Base-by-base conservation (phyloP, 2,329 filamentous ascomycete species). In the Penicillium sp. region DNA sequence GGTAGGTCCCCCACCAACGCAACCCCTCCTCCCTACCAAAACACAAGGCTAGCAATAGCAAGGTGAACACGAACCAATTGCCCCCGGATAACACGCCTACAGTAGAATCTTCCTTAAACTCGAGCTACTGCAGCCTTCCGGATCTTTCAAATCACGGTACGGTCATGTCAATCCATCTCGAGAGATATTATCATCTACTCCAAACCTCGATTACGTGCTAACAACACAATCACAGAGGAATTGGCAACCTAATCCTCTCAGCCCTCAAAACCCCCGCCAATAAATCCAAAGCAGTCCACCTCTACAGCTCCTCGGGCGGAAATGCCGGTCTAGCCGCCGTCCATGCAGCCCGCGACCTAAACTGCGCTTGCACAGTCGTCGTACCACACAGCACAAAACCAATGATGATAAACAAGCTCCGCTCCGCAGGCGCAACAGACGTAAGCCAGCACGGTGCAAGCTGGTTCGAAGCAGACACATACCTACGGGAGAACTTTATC, bases 291-390 rank as follows among this genome's bases (percentile, higher is more conserved):
- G 67, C 75, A 43, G 73, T 73, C 6, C 88, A 89, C 76, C 92
- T 92, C 79, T 93, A 89, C 78, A 88, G 81, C 69, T 89, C 87
- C 20, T 89, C 85, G 1, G 90, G 88, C 47, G 90, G 90, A 53
- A 95, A 95, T 69, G 90, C 90, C 2, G 90, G 90, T 1, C 82
- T 95, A 1, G 90, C 89, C 1, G 89, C 88, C 65, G 88, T 89
- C 2, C 84, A 85, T 41, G 88, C 90, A 0, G 87, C 89, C 3
- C 76, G 78, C n/a, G 77, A 84, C 4, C 79, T 93, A 6, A 74
- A 78, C 29, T 79, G 81, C 20, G 81, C 82, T 1, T 85, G 84
- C 66, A 92, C 89, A 2, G 86, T 95, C 56, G 86, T 91, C 46
- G 84, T 92, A 1, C 89, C 90, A 0, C 69, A 77, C 22, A 79